These are phyloP conservation scores for Lipomyces chichibuensis DNA, from an alignment of 805 yeast genomes.

Conservation along the genomic window DNA sequence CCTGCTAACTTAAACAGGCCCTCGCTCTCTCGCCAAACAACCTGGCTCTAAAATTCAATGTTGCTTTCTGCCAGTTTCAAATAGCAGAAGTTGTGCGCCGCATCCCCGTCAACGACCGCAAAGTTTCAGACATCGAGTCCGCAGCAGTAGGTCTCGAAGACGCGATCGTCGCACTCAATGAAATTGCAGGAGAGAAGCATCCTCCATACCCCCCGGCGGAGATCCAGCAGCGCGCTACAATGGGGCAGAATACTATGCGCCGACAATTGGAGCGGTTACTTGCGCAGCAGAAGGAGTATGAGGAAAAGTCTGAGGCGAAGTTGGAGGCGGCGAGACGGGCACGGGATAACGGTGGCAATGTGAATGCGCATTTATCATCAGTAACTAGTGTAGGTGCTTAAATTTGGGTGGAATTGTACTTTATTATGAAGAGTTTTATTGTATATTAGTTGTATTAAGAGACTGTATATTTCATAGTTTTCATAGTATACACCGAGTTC, in stretches of 20 bases:
- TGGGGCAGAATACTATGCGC: constrained; percentile 76
- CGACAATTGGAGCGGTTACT: constrained; percentile 71
- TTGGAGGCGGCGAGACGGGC: constrained; percentile 72
- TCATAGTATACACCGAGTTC: not conserved
- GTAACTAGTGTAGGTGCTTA: constrained; percentile 1
- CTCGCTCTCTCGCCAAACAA: constrained; percentile 48
- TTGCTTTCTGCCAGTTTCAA: constrained; percentile 82
- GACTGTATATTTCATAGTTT: not conserved
- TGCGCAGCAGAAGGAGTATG: constrained; percentile 72
- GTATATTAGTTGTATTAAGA: not conserved
- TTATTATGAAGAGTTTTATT: not conserved
- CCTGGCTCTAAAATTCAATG: constrained; percentile 67
- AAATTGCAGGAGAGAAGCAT: constrained; percentile 58
- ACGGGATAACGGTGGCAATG: constrained; percentile 58
- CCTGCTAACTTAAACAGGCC: constrained; percentile 50
- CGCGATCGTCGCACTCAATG: constrained; percentile 63
- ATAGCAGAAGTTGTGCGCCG: constrained; percentile 80
- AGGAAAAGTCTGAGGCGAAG: constrained; percentile 58
- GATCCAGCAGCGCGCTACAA: constrained; percentile 79
- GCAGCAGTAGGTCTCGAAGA: constrained; percentile 60
- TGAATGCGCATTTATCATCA: not conserved
- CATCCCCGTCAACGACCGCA: constrained; percentile 60
- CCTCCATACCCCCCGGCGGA: constrained; percentile 83
- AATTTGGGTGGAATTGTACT: not conserved
- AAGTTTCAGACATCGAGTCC: constrained; percentile 60